phyloP scores from a whole-genome alignment of 2,329 filamentous ascomycete genomes.

The Teratosphaeria gauchensis region DNA sequence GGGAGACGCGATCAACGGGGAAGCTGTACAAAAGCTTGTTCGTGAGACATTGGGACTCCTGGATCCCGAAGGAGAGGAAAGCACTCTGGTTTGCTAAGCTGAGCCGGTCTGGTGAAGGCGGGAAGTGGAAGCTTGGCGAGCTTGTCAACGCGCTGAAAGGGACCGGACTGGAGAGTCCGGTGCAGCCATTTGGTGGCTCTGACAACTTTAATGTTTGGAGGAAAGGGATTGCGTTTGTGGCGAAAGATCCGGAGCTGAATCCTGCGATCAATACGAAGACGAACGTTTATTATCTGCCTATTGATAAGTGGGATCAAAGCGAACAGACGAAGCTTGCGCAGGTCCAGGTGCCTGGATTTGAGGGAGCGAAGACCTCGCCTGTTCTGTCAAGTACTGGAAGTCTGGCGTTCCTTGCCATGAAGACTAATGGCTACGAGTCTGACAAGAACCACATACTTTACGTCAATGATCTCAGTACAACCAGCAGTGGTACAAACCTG shows the following conservation, averaged over 20 bases:
- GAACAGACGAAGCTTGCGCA: constrained; percentile 43
- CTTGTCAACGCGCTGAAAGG: constrained; percentile 57
- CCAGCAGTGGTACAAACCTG: not conserved
- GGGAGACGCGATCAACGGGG: constrained; percentile 31
- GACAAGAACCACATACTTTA: constrained; percentile 64
- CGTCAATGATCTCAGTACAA: constrained; percentile 44
- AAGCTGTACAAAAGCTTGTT: constrained; percentile 42
- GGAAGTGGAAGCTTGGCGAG: constrained; percentile 31
- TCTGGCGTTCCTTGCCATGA: constrained; percentile 73
- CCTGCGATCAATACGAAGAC: constrained; percentile 70
- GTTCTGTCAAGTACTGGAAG: constrained; percentile 66
- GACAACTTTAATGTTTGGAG: constrained; percentile 69
- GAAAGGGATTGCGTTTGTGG: constrained; percentile 60
- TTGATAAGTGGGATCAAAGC: constrained; percentile 50
- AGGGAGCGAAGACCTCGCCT: constrained; percentile 57
- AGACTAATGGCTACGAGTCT: constrained; percentile 60
- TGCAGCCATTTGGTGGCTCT: constrained; percentile 67
- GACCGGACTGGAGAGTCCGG: constrained; percentile 53
- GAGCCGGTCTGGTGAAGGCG: constrained; percentile 18
- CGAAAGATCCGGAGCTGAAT: constrained; percentile 63
- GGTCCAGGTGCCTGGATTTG: constrained; percentile 49
- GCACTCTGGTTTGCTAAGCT: constrained; percentile 42
- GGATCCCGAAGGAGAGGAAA: constrained; percentile 39
- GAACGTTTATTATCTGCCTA: constrained; percentile 64
- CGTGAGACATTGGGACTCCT: constrained; percentile 46